phyloP scores from a whole-genome alignment of 768 basidiomycete genomes.

The Strobilomyces dryophilus region DNA sequence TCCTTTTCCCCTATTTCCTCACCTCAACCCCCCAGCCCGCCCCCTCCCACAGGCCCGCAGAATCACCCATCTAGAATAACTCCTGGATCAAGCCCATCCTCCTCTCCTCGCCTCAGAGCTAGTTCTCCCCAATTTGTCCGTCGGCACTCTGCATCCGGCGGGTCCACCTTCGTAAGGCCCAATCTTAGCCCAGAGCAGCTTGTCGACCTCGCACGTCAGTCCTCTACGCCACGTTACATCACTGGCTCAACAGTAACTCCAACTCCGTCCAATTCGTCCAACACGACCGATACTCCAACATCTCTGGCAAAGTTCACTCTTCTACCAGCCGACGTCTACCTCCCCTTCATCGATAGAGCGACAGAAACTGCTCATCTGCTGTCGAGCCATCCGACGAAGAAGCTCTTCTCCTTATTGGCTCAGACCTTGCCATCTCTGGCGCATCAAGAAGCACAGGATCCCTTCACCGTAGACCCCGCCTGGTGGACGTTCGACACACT shows the following conservation, averaged over 20 bases:
- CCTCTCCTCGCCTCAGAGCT: constrained; percentile 45
- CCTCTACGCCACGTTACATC: constrained; percentile 41
- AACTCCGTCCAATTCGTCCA: constrained; percentile 2
- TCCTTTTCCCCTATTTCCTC: constrained; percentile 44
- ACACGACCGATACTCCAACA: neutral
- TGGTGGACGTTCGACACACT: constrained; percentile 74
- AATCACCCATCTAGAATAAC: constrained; percentile 28
- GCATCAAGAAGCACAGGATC: constrained; percentile 28
- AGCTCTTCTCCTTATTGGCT: constrained; percentile 66
- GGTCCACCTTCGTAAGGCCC: constrained; percentile 39
- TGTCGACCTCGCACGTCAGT: constrained; percentile 64
- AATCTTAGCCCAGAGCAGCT: constrained; percentile 70
- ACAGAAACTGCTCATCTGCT: constrained; percentile 71
- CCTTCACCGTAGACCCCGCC: constrained; percentile 50
- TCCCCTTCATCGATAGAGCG: constrained; percentile 85
- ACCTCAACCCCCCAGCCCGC: constrained; percentile 16
- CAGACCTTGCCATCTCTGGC: constrained; percentile 55
- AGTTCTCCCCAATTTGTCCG: constrained; percentile 40
- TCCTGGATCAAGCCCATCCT: constrained; percentile 30
- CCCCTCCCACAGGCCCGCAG: constrained; percentile 26
- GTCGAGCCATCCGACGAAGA: constrained; percentile 57
- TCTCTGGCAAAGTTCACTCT: constrained; percentile 64
- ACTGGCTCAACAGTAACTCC: neutral
- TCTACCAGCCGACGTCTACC: constrained; percentile 69
- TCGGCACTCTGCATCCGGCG: constrained; percentile 30